Evolutionary conservation across 129 eudicot species (phyloP).

Genomic region (Artemisia argyi): DNA sequence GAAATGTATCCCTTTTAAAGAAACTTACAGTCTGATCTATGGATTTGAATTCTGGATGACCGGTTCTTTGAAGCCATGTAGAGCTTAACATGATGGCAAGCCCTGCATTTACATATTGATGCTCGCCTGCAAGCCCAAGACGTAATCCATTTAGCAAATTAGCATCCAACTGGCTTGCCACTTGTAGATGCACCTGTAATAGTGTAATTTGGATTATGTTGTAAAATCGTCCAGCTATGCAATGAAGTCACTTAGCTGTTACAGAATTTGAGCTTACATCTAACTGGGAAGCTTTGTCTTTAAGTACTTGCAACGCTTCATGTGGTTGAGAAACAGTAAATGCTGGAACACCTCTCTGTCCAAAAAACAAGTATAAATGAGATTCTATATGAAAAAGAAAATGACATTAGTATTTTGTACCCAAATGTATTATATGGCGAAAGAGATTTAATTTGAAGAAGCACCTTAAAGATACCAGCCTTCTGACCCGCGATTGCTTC

Average conservation of each 20-base stretch:
- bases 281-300: conserved; percentile 61
- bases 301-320: conserved; percentile 91
- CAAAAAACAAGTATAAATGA: conserved; percentile 6
- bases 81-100: conserved; percentile 84
- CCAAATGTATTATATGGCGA: background rate
- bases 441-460: background rate
- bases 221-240: background rate
- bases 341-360: conserved; percentile 76
- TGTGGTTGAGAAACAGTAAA: conserved; percentile 90
- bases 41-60: conserved; percentile 51
- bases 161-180: conserved; percentile 59
- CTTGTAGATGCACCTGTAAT: conserved; percentile 71
- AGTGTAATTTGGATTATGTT: conserved; percentile 7
- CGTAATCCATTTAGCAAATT: conserved; percentile 56
- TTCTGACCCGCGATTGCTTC: conserved; percentile 91
- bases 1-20: background rate
- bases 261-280: conserved; percentile 52
- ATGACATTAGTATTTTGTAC: background rate
- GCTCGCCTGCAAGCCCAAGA: conserved; percentile 93
- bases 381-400: background rate
- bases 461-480: conserved; percentile 95
- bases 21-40: conserved; percentile 55
- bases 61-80: conserved; percentile 80
- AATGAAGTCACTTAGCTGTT: background rate
- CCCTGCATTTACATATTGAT: conserved; percentile 86